phyloP scores from a whole-genome alignment of 257 asterid genomes.

The Fraxinus americana region DNA sequence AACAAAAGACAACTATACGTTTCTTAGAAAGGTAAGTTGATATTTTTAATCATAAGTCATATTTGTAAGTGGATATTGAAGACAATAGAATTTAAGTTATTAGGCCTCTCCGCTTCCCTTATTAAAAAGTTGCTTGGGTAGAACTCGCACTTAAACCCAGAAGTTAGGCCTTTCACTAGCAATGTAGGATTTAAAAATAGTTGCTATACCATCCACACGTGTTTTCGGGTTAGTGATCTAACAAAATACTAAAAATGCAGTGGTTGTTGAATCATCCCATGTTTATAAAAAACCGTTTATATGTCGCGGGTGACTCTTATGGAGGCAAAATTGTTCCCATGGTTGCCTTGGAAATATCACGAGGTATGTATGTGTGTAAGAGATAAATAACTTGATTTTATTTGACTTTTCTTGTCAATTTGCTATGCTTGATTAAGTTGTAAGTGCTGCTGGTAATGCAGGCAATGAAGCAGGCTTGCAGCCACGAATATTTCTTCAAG shows the following conservation, averaged over 20 bases:
- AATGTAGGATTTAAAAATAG: neutral
- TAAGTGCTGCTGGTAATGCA: conserved; percentile 13
- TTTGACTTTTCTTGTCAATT: neutral
- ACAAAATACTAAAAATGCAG: conserved; percentile 34
- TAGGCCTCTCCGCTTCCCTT: too few species aligned
- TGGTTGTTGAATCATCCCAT: conserved; percentile 53
- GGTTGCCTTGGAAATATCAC: conserved; percentile 41
- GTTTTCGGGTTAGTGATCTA: neutral
- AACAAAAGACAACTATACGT: conserved; percentile 17
- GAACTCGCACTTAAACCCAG: neutral
- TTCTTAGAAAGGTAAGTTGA: conserved; percentile 42
- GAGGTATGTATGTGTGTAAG: conserved; percentile 28
- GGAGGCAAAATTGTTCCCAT: conserved; percentile 49
- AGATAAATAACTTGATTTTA: neutral
- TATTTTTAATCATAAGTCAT: neutral
- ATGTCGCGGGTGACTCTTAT: conserved; percentile 62
- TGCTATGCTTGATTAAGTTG: neutral
- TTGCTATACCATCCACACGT: neutral
- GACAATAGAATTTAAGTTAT: neutral
- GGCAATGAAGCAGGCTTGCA: conserved; percentile 51
- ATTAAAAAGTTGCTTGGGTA: too few species aligned
- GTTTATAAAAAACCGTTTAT: conserved; percentile 40
- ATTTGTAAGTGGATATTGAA: neutral
- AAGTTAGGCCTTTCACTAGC: conserved; percentile 10
- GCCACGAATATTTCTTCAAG: conserved; percentile 46